Conservation (phyloP, 2,329 filamentous ascomycete species). For the Lojkania enalia region DNA sequence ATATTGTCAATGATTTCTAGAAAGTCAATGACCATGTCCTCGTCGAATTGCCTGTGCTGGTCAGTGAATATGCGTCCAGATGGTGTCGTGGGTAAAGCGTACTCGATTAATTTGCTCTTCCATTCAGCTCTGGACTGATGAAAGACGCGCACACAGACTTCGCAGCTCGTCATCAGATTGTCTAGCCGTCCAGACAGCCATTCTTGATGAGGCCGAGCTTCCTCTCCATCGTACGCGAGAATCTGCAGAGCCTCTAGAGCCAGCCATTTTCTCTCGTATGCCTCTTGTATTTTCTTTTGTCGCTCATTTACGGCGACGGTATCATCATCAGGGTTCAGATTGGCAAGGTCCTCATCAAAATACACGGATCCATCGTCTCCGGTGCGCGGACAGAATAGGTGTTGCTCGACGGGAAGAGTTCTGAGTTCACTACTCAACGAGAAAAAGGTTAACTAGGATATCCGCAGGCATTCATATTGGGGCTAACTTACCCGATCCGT, state of each 20-base stretch:
- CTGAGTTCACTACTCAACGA: constrained; percentile 39
- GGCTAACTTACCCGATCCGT: constrained; percentile 36
- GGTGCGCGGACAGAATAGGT: constrained; percentile 55
- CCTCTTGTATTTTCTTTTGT: constrained; percentile 40
- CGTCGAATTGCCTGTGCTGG: constrained; percentile 42
- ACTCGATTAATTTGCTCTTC: constrained; percentile 45
- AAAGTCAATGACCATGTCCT: constrained; percentile 50
- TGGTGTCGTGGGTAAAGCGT: constrained; percentile 3
- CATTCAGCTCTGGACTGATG: constrained; percentile 50
- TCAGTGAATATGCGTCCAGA: constrained; percentile 13
- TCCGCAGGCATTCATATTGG: constrained; percentile 1
- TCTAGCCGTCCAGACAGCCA: constrained; percentile 47
- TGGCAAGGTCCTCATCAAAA: constrained; percentile 51
- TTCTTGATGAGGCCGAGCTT: constrained; percentile 49
- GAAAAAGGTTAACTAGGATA: constrained; percentile 28
- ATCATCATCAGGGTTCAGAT: constrained; percentile 31
- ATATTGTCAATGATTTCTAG: constrained; percentile 50
- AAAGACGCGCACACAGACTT: constrained; percentile 55
- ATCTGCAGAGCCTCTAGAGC: constrained; percentile 50
- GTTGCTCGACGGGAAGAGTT: constrained; percentile 43
- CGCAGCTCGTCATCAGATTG: constrained; percentile 50
- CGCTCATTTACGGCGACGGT: constrained; percentile 31
- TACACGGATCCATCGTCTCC: constrained; percentile 39
- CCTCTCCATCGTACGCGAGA: constrained; percentile 52
- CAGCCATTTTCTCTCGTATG: constrained; percentile 45